Percentiles rank a stretch among this genome's conserved stretches.
Evolutionary conservation across 805 yeast species (phyloP).

Genomic region (Kazachstania martiniae): DNA sequence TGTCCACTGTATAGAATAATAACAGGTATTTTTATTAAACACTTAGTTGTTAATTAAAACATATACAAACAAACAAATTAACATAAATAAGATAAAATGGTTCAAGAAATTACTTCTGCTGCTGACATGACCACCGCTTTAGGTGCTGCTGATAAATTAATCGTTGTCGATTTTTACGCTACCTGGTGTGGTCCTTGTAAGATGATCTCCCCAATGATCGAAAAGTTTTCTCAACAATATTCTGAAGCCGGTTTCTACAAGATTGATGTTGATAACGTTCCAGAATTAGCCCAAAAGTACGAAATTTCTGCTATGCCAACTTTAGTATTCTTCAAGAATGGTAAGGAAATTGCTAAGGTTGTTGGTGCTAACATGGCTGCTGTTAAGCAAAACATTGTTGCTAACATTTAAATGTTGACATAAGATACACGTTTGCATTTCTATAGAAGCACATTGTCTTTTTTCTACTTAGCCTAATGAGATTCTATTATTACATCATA

Average conservation of each 20-base stretch:
- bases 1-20: too few relatives aligned
- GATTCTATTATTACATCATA: too few relatives aligned
- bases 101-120: conserved; percentile 36
- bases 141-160: conserved; percentile 49
- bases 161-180: conserved; percentile 92
- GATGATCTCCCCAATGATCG: conserved; percentile 89
- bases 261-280: conserved; percentile 83
- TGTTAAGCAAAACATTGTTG: conserved; percentile 55
- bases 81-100: conserved; percentile 33
- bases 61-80: conserved; percentile 2
- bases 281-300: conserved; percentile 58
- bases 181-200: conserved; percentile 99
- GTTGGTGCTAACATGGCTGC: conserved; percentile 87
- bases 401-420: conserved; percentile 33
- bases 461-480: background rate
- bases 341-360: conserved; percentile 66
- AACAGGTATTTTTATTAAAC: too few relatives aligned
- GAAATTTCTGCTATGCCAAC: conserved; percentile 58
- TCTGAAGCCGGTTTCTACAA: conserved; percentile 66
- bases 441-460: background rate
- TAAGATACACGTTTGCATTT: background rate
- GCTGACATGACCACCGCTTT: conserved; percentile 62
- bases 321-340: conserved; percentile 68
- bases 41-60: background rate
- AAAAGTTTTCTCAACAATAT: conserved; percentile 60